Percentiles rank a stretch among this genome's conserved stretches.
These are phyloP conservation scores for Cylindrodendrum hubeiense DNA, from an alignment of 2,329 filamentous ascomycete species.

Conservation along the genomic window DNA sequence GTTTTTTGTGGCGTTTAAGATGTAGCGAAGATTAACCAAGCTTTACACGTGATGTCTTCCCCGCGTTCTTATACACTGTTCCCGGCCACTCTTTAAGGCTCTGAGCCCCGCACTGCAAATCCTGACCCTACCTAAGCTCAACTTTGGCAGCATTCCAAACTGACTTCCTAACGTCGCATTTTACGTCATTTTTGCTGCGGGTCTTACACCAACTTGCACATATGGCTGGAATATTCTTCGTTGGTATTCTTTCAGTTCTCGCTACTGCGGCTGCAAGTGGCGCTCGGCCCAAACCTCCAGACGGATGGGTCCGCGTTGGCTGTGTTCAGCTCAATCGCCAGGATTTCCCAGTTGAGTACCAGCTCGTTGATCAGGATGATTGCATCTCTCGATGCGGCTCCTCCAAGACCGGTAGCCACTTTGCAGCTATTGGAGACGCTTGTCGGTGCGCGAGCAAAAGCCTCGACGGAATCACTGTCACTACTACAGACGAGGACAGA, in stretches of 20 bases:
- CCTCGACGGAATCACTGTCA: background rate
- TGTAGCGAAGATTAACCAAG: background rate
- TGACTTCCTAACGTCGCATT: background rate
- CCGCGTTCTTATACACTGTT: background rate
- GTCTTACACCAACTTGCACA: background rate
- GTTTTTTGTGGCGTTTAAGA: background rate
- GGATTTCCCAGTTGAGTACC: background rate
- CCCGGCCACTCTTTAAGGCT: background rate
- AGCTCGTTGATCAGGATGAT: background rate
- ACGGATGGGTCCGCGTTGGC: constrained; percentile 11
- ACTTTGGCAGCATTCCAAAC: background rate
- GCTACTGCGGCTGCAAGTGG: background rate
- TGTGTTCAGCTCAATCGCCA: background rate
- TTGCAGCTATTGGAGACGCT: background rate
- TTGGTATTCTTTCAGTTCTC: background rate
- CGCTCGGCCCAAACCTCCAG: background rate
- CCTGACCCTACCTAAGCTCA: background rate
- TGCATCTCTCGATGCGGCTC: background rate
- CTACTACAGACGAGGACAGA: background rate
- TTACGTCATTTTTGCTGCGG: background rate
- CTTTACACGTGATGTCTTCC: background rate
- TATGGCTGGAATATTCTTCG: background rate
- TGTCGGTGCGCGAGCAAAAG: background rate
- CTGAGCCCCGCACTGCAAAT: background rate
- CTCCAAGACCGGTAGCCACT: constrained; percentile 1